Base-by-base conservation (phyloP, 768 basidiomycete genomes). In the Amanita pseudoporphyria region DNA sequence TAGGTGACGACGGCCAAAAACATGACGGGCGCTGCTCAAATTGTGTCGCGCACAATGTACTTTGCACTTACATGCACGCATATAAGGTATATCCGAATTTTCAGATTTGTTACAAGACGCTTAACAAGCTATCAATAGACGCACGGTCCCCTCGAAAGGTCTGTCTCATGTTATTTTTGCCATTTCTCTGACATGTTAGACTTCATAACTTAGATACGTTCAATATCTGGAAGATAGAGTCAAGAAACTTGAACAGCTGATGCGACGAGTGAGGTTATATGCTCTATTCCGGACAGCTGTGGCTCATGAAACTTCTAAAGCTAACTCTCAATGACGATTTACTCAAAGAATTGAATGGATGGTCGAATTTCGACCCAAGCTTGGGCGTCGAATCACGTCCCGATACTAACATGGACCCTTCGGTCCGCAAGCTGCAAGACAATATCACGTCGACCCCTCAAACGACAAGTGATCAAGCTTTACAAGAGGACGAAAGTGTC, bases 1-100 rank as follows among this genome's bases (percentile, higher is more conserved):
- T 45, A 82, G 81, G 81, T 58, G 83, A 88, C 64, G 85, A 86
- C 52, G 78, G 75, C 2, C 81, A 79, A 57, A 82, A 78, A 76
- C 76, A 79, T 1, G 74, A 72, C 19, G 79, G 80, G 57, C 62
- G 71, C 46, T 87, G 84, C 60, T 78, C 81, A 1, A 83, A 84
- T 60, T 86, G 84, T 59, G 68, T 76, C 21, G 69, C 78, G 3
- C 82, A 77, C 57, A 76, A 70, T 53, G 72, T 73, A 33, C 76
- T 80, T 5, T 87, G 84, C 64, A 81, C 78, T 0, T 85, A 87
- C 60, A 65, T 81, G 40, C 80, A 84, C 59, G 74, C 78, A 3
- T 80, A 79, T 16, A 83, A 82, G 74, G 81, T 81, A 53, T 36
- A 72, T 58, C 13, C 36, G 38, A 3, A 37, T 26, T 38, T 57